Base-by-base conservation (phyloP, 2,329 filamentous ascomycete genomes). In the Capronia epimyces region DNA sequence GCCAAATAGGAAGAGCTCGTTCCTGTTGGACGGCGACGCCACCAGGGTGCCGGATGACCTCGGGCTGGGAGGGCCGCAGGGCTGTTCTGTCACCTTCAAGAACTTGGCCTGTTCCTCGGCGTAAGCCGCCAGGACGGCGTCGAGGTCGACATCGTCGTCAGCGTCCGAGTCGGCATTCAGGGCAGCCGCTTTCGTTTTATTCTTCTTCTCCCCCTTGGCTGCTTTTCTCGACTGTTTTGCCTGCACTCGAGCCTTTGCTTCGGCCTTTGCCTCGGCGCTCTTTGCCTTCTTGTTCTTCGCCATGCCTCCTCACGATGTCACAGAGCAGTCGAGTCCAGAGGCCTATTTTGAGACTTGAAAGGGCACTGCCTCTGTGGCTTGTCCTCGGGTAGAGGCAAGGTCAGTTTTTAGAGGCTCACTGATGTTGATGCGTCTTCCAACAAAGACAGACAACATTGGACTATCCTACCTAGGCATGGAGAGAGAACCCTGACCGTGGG, bases 61-160 rank as follows among this genome's bases (percentile, higher is more conserved):
- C 18, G 89, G 80, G 47, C 82, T 81, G 1, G 93, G 93, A 15
- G 90, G 86, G 2, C 74, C 79, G 20, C 82, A 79, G 37, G 78
- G 80, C 2, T 80, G 78, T 72, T 98, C 93, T 3, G 91, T 96
- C 63, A 98, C 82, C 70, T 95, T 95, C 63, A 93, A 80, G 65
- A 95, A 96, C 64, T 87, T 86, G 64, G 95, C 91, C 73, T 98
- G 93, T 69, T 89, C 86, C 66, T 87, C 87, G 60, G 87, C 87
- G 70, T 95, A 97, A 67, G 95, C 88, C 40, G 91, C 90, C 22
- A 98, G 82, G 39, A 98, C 90, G 40, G 85, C 84, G 65, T 98
- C 93, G 31, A 98, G 79, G 69, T 97, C 93, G 12, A 93, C 83
- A 62, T 96, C 90, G 67, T 97, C 91, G 42, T 79, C 87, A 66